A percentile compares a stretch with the other conserved stretches of the same genome.
phyloP scores from a whole-genome alignment of 257 asterid genomes.

The Solanum tacnaense region DNA sequence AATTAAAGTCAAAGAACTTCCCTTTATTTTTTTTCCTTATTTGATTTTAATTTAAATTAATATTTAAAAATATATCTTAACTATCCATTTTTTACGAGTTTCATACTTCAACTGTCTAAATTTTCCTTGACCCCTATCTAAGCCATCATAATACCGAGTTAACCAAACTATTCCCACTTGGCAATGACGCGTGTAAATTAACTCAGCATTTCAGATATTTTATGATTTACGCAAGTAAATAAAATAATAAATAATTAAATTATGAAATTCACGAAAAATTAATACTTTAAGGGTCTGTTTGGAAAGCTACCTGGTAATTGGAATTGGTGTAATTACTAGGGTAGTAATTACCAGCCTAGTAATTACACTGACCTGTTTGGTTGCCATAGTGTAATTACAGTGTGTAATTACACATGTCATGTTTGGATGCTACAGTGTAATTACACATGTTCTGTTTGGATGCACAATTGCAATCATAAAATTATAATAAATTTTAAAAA shows the following conservation, averaged over 20 bases:
- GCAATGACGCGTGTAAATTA: background rate
- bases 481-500: too few species aligned
- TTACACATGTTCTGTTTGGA: too few species aligned
- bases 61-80: background rate
- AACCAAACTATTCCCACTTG: too few species aligned
- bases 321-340: too few species aligned
- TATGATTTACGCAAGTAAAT: background rate
- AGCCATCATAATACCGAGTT: background rate
- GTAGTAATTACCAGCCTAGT: too few species aligned
- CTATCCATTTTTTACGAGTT: background rate
- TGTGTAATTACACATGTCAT: rapidly evolving
- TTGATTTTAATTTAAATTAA: background rate
- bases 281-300: background rate
- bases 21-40: background rate
- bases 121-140: background rate
- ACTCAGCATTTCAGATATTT: background rate
- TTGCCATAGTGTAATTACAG: too few species aligned
- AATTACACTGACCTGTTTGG: too few species aligned
- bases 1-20: background rate
- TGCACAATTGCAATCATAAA: too few species aligned
- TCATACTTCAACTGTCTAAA: background rate
- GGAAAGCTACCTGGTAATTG: too few species aligned
- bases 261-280: background rate
- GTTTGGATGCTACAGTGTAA: too few species aligned
- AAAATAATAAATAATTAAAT: background rate